Evolutionary conservation across 2,329 filamentous ascomycete genomes (phyloP).

Genomic region (Colletotrichum neosansevieriae): DNA sequence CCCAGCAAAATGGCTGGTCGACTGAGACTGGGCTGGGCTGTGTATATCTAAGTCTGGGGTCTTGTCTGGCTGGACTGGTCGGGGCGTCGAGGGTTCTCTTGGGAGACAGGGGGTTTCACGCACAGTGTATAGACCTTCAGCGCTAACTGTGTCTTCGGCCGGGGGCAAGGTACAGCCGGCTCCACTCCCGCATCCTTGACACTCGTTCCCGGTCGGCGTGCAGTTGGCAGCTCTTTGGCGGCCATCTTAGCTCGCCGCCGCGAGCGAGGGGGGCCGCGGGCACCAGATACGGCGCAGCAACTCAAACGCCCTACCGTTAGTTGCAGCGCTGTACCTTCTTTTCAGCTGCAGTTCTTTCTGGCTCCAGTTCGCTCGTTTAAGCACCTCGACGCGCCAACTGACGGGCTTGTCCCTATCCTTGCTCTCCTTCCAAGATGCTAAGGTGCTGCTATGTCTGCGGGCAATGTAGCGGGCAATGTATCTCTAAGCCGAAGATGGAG

Average conservation of each 20-base stretch:
- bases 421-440: too few species aligned
- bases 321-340: not conserved
- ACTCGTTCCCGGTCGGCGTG: too few species aligned
- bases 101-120: conserved; percentile 15
- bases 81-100: conserved; percentile 21
- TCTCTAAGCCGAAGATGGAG: not conserved
- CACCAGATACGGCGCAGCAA: not conserved
- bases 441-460: not conserved
- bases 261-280: too few species aligned
- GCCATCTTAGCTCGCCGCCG: not conserved
- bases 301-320: not conserved
- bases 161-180: conserved; percentile 13
- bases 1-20: not conserved
- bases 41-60: not conserved
- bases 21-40: not conserved
- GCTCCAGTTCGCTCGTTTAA: not conserved
- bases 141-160: conserved; percentile 30
- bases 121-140: not conserved
- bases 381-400: conserved; percentile 4
- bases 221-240: conserved; percentile 15
- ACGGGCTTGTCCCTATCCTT: too few species aligned
- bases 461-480: too few species aligned
- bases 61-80: conserved; percentile 18
- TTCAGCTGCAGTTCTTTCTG: not conserved
- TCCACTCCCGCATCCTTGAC: conserved; percentile 19